phyloP scores from a whole-genome alignment of 2,329 filamentous ascomycete species.

The Microcyclospora pomicola region DNA sequence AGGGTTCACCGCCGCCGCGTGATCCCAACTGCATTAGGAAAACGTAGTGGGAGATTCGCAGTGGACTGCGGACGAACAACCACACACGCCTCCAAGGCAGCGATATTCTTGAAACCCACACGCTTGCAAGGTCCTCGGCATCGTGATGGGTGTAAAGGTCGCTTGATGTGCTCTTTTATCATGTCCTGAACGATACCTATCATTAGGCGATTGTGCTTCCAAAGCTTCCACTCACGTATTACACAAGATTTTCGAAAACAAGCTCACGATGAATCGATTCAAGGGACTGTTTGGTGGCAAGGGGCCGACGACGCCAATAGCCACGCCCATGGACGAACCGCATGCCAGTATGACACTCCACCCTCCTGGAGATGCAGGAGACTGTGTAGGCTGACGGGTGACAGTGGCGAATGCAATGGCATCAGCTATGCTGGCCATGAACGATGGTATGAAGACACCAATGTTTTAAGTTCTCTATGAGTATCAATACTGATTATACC shows the following conservation, averaged over 20 bases:
- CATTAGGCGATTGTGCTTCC: too few species aligned
- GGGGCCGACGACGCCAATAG: constrained; percentile 28
- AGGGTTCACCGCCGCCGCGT: too few species aligned
- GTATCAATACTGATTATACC: constrained; percentile 12
- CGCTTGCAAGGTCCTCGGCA: too few species aligned
- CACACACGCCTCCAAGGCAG: too few species aligned
- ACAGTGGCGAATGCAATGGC: constrained; percentile 33
- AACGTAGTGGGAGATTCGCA: too few species aligned
- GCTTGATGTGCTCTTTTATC: too few species aligned
- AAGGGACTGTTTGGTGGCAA: constrained; percentile 28
- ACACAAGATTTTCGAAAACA: background rate
- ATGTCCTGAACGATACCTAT: too few species aligned
- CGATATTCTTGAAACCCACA: too few species aligned
- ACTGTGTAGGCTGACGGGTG: constrained; percentile 6
- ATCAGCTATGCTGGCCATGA: constrained; percentile 20
- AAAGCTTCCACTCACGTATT: too few species aligned
- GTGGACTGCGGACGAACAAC: too few species aligned
- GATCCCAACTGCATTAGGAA: too few species aligned
- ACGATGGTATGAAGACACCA: constrained; percentile 25
- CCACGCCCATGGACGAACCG: constrained; percentile 42
- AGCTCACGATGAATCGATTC: constrained; percentile 17
- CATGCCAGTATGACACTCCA: constrained; percentile 41
- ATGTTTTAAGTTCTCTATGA: background rate
- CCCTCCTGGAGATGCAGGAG: background rate
- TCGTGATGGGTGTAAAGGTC: too few species aligned